Conservation (phyloP, 1,284 basidiomycete species). For the Gymnopus androsaceus region DNA sequence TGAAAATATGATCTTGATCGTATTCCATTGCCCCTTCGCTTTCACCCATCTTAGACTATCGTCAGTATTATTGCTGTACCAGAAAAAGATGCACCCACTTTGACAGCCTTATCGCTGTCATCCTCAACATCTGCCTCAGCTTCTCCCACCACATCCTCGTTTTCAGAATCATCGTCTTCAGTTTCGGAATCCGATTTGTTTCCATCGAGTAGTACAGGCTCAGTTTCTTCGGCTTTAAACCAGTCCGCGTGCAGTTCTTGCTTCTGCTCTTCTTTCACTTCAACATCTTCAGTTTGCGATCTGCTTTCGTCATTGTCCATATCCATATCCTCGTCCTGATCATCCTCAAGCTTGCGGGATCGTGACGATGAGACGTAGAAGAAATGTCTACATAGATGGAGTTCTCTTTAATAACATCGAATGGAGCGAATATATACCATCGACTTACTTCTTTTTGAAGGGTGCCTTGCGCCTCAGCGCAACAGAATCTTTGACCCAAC, state of each 20-base stretch:
- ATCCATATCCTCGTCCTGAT: constrained; percentile 14
- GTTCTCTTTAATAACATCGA: neutral
- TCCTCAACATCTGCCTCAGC: constrained; percentile 47
- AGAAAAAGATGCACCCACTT: no score
- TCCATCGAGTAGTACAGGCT: no score
- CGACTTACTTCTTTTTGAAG: constrained; percentile 72
- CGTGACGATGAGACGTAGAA: constrained; percentile 62
- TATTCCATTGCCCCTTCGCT: constrained; percentile 81
- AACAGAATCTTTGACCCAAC: constrained; percentile 84
- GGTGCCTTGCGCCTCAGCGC: constrained; percentile 55
- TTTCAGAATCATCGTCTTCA: no score
- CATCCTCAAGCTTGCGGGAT: no score
- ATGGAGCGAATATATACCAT: neutral
- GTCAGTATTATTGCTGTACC: no score
- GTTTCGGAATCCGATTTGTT: no score
- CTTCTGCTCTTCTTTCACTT: constrained; percentile 23
- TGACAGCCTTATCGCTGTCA: no score
- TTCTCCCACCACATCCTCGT: constrained; percentile 44
- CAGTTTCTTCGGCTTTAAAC: constrained; percentile 61
- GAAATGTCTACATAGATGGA: constrained; percentile 56
- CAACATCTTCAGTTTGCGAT: constrained; percentile 16
- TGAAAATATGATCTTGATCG: constrained; percentile 78
- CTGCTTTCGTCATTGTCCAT: constrained; percentile 12
- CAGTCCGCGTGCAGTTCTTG: constrained; percentile 60
- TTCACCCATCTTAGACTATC: no score